Base-by-base conservation (phyloP, 2,329 filamentous ascomycete species). In the Aotearoamyces nothofagi region DNA sequence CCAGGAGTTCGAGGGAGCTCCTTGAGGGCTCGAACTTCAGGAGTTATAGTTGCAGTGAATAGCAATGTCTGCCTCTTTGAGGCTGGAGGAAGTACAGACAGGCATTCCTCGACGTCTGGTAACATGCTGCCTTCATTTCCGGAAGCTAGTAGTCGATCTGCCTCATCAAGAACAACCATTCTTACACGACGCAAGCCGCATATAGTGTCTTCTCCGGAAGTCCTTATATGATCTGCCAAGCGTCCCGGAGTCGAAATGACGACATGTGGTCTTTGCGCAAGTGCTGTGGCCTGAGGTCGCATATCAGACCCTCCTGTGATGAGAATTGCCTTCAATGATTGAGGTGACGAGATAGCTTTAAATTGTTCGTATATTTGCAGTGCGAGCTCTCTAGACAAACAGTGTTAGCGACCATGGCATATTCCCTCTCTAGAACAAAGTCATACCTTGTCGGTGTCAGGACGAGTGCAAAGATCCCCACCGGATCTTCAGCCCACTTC, bases 281-380 rank as follows among this genome's bases (percentile, higher is more conserved):
- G 66, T 10, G 77, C 78, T 38, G 92, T 77, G 6, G 90, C 87
- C 55, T 98, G 90, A 9, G 75, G 59, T 27, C 83, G 72, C 82
- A 96, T 94, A 49, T 98, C 87, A 16, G 79, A 72, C 20, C 90
- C 90, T 28, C 90, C 90, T 1, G 83, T 96, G 23, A 98, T 67
- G n/a, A 98, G 66, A 24, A 87, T 64, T 4, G 79, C 75, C 52
- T 93, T 93, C 40, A 98, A 68, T 32, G 76, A 79, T 45, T 93
- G 83, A 0, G 81, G 78, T 4, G 84, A 74, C 3, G 83, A 87
- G 31, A 98, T 83, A 9, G 90, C 90, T 48, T 83, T 83, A 58
- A 96, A 77, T 53, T 98, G 90, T 56, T 98, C 90, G 51, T 78
- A 92, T 27, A 98, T 94, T 50, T 98, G 90, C 13, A 96, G 67